phyloP scores from a whole-genome alignment of 257 asterid species.

The Ocimum tenuiflorum region DNA sequence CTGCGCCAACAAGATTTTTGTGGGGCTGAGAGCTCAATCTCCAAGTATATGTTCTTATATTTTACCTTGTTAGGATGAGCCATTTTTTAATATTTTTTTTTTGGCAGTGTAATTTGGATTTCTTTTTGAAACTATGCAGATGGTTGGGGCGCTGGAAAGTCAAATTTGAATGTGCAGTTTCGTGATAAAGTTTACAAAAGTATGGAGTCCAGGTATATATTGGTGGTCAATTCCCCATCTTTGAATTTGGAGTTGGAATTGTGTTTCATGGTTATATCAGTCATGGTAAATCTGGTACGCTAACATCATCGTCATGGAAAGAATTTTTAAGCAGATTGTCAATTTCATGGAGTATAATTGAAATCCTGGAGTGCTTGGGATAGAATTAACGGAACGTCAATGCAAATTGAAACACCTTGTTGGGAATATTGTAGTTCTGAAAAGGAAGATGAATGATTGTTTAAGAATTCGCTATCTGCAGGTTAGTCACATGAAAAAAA shows the following conservation, averaged over 20 bases:
- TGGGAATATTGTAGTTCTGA: not conserved
- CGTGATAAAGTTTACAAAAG: conserved; percentile 55
- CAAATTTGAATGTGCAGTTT: conserved; percentile 61
- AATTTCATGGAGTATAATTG: not conserved
- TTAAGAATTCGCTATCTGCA: not conserved
- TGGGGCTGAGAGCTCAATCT: conserved; percentile 62
- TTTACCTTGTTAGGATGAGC: not conserved
- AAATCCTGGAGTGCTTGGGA: not conserved
- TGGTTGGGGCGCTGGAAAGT: conserved; percentile 42
- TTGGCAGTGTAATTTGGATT: not conserved
- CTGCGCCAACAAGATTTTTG: conserved; percentile 51
- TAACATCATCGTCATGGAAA: not conserved
- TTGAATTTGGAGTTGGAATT: conserved; percentile 8
- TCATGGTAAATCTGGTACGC: not conserved
- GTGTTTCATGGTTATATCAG: not conserved
- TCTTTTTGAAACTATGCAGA: conserved; percentile 29
- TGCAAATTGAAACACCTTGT: not conserved
- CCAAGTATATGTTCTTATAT: conserved; percentile 45
- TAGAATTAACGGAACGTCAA: not conserved
- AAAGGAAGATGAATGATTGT: not conserved
- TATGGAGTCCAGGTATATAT: conserved; percentile 55
- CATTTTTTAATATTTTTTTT: not conserved
- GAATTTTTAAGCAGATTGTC: no score
- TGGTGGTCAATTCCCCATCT: not conserved
- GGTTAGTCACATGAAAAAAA: not conserved